Conservation (phyloP, 78 protist genomes). For the Dictyostelium citrinum region DNA sequence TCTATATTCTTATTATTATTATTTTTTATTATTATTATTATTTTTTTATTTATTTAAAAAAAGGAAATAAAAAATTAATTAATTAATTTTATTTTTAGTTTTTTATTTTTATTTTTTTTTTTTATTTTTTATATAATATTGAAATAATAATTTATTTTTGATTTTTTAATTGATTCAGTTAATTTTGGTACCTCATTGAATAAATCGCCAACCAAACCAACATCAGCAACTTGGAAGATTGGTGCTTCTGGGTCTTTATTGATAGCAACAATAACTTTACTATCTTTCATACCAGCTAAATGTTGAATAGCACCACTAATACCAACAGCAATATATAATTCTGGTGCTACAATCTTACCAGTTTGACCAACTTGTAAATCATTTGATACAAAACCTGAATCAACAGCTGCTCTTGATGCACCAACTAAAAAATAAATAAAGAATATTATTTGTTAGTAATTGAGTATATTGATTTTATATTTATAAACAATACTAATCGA, state of each 20-base stretch:
- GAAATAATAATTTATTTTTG: slow-evolving; percentile 52
- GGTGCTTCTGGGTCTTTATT: slow-evolving; percentile 98
- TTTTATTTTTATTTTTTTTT: background rate
- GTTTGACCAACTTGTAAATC: slow-evolving; percentile 98
- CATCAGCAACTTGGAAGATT: slow-evolving; percentile 92
- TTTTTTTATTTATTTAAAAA: too few relatives aligned
- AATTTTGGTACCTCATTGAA: slow-evolving; percentile 87
- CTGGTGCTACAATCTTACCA: slow-evolving; percentile 98
- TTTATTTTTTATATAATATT: background rate
- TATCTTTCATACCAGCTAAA: slow-evolving; percentile 99
- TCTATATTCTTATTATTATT: too few relatives aligned
- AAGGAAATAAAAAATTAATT: too few relatives aligned
- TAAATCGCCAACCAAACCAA: slow-evolving; percentile 91
- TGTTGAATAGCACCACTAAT: slow-evolving; percentile 98
- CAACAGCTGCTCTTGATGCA: slow-evolving; percentile 99
- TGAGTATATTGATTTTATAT: too few relatives aligned
- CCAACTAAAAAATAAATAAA: too few relatives aligned
- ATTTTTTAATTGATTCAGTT: slow-evolving; percentile 62
- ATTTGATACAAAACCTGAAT: slow-evolving; percentile 94
- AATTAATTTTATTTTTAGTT: too few relatives aligned
- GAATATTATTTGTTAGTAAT: too few relatives aligned
- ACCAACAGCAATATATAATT: slow-evolving; percentile 97
- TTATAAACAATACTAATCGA: too few relatives aligned
- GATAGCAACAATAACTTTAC: slow-evolving; percentile 97
- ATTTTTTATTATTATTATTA: too few relatives aligned